A percentile compares a stretch with the other conserved stretches of the same genome.
Conservation (phyloP, 768 basidiomycete species). For the Gloeopeniophorella convolvens region DNA sequence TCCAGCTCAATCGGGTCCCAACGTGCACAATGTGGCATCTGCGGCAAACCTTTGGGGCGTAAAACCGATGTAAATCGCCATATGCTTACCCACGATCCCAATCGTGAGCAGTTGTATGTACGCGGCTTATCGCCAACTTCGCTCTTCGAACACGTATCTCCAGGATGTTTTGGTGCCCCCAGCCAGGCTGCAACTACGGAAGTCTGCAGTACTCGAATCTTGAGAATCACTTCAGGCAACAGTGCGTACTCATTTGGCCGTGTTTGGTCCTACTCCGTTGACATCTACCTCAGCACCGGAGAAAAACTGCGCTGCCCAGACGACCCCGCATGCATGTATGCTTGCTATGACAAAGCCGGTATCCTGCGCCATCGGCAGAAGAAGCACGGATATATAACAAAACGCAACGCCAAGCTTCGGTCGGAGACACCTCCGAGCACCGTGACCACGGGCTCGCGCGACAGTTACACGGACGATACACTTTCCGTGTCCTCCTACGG, state of each 20-base stretch:
- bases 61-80: conserved; percentile 23
- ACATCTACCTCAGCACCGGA: conserved; percentile 8
- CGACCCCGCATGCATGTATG: conserved; percentile 7
- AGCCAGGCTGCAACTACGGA: conserved; percentile 14
- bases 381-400: conserved; percentile 14
- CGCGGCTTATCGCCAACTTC: neutral
- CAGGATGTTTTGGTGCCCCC: conserved; percentile 18
- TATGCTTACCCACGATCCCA: conserved; percentile 20
- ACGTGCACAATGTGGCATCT: conserved; percentile 15
- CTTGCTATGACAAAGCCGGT: conserved; percentile 13
- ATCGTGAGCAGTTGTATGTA: conserved; percentile 10
- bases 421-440: too few relatives aligned
- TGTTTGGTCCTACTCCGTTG: neutral
- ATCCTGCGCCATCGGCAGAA: conserved; percentile 18
- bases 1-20: conserved; percentile 1
- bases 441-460: too few relatives aligned
- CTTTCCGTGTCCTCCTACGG: too few relatives aligned
- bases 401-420: conserved; percentile 6
- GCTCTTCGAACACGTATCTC: neutral
- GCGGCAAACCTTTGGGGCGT: conserved; percentile 20
- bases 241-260: conserved; percentile 3
- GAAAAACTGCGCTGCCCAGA: conserved; percentile 14
- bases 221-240: conserved; percentile 14
- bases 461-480: too few relatives aligned
- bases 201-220: conserved; percentile 18